Evolutionary conservation across 164 flowering plant genomes (phyloP), one percentile per base, ranked within the genome.

Genomic region (Magnolia changhungtana): DNA sequence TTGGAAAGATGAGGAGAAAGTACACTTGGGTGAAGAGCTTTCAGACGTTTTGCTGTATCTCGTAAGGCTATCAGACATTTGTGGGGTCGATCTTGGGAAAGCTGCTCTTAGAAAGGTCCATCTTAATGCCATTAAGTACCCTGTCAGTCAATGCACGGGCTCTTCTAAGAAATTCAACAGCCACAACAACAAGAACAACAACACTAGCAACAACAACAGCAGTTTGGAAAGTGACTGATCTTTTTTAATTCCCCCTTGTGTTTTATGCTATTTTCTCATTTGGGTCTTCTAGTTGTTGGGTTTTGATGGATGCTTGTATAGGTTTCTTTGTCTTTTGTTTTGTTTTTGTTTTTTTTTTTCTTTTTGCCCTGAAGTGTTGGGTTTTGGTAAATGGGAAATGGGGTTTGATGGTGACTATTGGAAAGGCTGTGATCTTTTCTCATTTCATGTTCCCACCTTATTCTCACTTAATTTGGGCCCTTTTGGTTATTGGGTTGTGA

Each of bases 21-120:
- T 80, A 76, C 89, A 88, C 76, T 71, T 88, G 50, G 88, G 84
- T 16, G 89, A 86, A 31, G 91, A 88, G 81, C 83, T 88, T 24
- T 86, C 89, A 1, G 89, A 88, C 77, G 91, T 88, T 55, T 59
- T 88, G n/a, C 86, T 86, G 67, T 88, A 88, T 74, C 82, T 88
- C 4, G 77, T 88, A 67, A 85, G 83, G 59, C 83, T 88, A 1
- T 86, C 89, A 45, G 87, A 84, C 78, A 84, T 86, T 27, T 88
- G 89, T 80, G 91, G 87, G 27, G 77, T 88, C 45, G 88, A 88
- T 82, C 88, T 88, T 31, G 91, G 88, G 74, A 78, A 81, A 72
- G 89, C 89, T 21, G 91, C 88, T 18, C 77, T 88, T 0, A 74
- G 83, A 0, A 88, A 88, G 80, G 80, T 88, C 2, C 67, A 80